Evolutionary conservation across 371 early-diverging fungal genomes (phyloP).

Genomic region (Actinomortierella ambigua): DNA sequence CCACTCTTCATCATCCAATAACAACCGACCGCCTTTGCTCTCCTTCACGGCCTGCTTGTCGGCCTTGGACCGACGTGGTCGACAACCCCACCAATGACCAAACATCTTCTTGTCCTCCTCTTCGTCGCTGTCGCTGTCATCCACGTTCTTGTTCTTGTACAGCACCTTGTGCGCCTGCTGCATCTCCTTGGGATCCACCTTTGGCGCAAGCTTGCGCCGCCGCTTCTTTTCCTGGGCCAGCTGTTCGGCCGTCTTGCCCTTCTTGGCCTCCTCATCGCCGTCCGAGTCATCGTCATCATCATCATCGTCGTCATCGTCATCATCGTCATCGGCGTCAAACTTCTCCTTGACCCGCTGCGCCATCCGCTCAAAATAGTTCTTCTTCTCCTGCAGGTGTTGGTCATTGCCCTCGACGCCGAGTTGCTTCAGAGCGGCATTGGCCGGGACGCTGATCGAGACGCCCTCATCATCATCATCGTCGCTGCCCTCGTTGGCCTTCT

Average conservation of each 20-base stretch:
- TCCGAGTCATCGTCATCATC: conserved; percentile 16
- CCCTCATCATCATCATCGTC: not conserved
- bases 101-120: conserved; percentile 36
- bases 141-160: conserved; percentile 7
- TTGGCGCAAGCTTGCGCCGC: conserved; percentile 25
- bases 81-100: conserved; percentile 41
- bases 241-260: not conserved
- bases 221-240: conserved; percentile 9
- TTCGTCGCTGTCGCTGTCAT: conserved; percentile 12
- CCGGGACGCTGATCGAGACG: conserved; percentile 24
- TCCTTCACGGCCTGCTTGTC: conserved; percentile 22
- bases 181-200: conserved; percentile 45
- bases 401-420: conserved; percentile 34
- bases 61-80: conserved; percentile 32
- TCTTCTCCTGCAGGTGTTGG: conserved; percentile 18
- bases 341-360: conserved; percentile 37
- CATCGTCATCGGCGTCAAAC: conserved; percentile 33
- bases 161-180: conserved; percentile 27
- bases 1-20: too few species aligned
- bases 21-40: too few species aligned
- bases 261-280: not conserved
- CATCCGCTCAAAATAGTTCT: conserved; percentile 40
- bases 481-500: not conserved
- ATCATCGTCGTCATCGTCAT: conserved; percentile 22
- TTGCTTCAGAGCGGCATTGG: conserved; percentile 27